Evolutionary conservation across 495 filamentous ascomycete genomes (phyloP).

Genomic region (Penicillium desertorum): DNA sequence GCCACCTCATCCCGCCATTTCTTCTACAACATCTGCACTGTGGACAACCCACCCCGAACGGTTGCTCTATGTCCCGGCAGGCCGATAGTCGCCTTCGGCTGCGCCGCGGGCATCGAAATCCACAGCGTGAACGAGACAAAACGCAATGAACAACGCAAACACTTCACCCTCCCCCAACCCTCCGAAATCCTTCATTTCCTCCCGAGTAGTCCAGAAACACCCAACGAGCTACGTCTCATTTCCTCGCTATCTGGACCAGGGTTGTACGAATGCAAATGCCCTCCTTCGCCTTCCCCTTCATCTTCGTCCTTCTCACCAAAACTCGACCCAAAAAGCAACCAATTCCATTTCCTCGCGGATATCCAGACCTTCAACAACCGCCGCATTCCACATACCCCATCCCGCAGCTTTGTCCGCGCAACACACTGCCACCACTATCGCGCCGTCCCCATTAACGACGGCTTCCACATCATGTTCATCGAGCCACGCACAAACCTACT

Average conservation of each 20-base stretch:
- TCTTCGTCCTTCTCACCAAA: conserved; percentile 11
- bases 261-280: conserved; percentile 36
- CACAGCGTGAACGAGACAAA: conserved; percentile 69
- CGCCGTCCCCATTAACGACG: conserved; percentile 68
- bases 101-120: conserved; percentile 64
- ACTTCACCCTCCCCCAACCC: conserved; percentile 67
- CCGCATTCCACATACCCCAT: conserved; percentile 24
- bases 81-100: conserved; percentile 71
- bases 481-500: conserved; percentile 59
- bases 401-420: conserved; percentile 37
- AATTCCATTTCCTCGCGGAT: conserved; percentile 34
- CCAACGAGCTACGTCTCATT: conserved; percentile 60
- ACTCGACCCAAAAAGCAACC: conserved; percentile 30
- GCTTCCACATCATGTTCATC: conserved; percentile 67
- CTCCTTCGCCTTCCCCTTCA: conserved; percentile 6
- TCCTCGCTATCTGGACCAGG: conserved; percentile 59
- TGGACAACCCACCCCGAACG: conserved; percentile 64
- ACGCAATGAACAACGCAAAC: conserved; percentile 54
- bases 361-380: conserved; percentile 32
- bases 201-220: conserved; percentile 49
- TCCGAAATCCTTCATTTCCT: conserved; percentile 69
- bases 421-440: conserved; percentile 62
- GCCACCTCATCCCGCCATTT: conserved; percentile 33
- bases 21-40: conserved; percentile 61
- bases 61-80: conserved; percentile 69